phyloP scores from a whole-genome alignment of 208 protist genomes.

The Tritrichomonas musculus region DNA sequence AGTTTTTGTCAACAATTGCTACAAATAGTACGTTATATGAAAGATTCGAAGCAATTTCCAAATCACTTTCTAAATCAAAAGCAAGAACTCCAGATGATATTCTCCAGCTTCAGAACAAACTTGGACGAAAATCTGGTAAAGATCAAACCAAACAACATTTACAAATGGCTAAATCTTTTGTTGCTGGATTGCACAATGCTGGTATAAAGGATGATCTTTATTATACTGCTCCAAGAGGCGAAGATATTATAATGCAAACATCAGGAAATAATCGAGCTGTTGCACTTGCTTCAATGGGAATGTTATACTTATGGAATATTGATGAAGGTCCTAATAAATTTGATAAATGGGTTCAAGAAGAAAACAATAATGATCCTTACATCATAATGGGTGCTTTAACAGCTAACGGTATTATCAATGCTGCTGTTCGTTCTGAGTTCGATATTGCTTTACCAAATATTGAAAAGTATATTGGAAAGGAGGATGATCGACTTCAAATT shows the following conservation, averaged over 20 bases:
- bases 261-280: background rate
- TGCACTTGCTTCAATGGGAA: background rate
- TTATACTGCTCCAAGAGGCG: background rate
- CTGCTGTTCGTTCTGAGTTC: constrained; percentile 59
- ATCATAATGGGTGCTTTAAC: constrained; percentile 89
- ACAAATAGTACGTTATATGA: constrained; percentile 83
- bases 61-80: background rate
- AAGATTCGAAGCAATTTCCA: constrained; percentile 65
- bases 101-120: background rate
- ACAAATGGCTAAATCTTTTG: background rate
- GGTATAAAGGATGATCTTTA: constrained; percentile 13
- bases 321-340: constrained; percentile 77
- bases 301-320: constrained; percentile 77
- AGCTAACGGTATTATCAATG: constrained; percentile 66
- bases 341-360: background rate
- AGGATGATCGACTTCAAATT: constrained; percentile 40
- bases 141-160: background rate
- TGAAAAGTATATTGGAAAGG: constrained; percentile 58
- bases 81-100: constrained; percentile 22
- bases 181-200: constrained; percentile 4
- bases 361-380: constrained; percentile 79
- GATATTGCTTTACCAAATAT: constrained; percentile 85
- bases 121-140: background rate
- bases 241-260: background rate
- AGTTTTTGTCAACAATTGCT: constrained; percentile 65